phyloP scores from a whole-genome alignment of 768 basidiomycete genomes.

The Suillus lakei region DNA sequence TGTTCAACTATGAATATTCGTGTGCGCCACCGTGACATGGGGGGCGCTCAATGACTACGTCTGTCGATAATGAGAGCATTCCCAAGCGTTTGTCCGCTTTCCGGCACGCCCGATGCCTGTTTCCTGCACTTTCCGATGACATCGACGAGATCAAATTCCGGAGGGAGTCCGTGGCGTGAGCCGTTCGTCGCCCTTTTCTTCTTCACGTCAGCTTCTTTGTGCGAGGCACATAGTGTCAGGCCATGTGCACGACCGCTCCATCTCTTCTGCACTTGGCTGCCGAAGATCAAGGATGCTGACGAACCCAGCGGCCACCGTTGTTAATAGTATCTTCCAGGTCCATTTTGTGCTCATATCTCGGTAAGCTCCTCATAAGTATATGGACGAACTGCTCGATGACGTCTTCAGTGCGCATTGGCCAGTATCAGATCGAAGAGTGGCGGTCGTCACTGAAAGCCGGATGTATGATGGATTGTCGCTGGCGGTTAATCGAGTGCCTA shows the following conservation, averaged over 20 bases:
- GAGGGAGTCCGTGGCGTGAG: conserved; percentile 60
- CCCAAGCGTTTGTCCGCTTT: conserved; percentile 51
- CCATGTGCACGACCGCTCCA: conserved; percentile 51
- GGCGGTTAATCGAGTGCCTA: conserved; percentile 68
- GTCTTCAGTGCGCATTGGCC: conserved; percentile 67
- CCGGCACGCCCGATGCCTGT: conserved; percentile 33
- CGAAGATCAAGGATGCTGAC: conserved; percentile 57
- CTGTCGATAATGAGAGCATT: conserved; percentile 43
- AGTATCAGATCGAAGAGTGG: conserved; percentile 68
- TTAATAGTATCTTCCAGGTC: conserved; percentile 57
- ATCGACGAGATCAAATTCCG: conserved; percentile 66
- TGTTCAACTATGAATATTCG: conserved; percentile 33
- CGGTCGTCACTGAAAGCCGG: conserved; percentile 79
- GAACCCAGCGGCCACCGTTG: conserved; percentile 66
- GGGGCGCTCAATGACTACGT: conserved; percentile 62
- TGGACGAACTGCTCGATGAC: conserved; percentile 81
- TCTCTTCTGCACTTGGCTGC: conserved; percentile 56
- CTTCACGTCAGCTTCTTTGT: conserved; percentile 37
- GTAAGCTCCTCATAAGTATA: conserved; percentile 61
- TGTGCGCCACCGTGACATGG: conserved; percentile 89
- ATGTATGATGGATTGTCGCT: conserved; percentile 72
- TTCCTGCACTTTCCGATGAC: conserved; percentile 51
- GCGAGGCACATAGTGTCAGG: conserved; percentile 45
- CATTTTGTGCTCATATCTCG: conserved; percentile 72
- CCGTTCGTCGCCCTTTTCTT: conserved; percentile 31